Conservation (phyloP, 768 basidiomycete species). For the Leucocoprinus birnbaumii region DNA sequence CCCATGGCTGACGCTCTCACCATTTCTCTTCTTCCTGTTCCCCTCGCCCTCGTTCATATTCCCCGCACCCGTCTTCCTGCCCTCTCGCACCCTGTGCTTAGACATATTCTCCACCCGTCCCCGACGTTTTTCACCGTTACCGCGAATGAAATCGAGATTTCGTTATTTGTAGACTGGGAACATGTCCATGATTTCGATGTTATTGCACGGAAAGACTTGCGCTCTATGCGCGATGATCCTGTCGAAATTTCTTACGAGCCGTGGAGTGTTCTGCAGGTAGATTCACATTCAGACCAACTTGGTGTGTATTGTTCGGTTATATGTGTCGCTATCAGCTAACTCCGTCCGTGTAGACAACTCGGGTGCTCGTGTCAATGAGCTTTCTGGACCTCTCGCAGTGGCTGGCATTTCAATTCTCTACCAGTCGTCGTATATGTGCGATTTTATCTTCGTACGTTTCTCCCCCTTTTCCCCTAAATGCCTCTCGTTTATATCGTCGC, state of each 20-base stretch:
- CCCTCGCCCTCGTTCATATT: constrained; percentile 72
- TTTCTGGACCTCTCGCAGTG: constrained; percentile 73
- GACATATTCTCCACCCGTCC: constrained; percentile 64
- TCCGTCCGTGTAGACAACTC: constrained; percentile 47
- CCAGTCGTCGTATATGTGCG: constrained; percentile 80
- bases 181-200: constrained; percentile 57
- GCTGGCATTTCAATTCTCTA: constrained; percentile 82
- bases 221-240: constrained; percentile 43
- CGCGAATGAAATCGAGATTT: constrained; percentile 78
- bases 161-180: constrained; percentile 63
- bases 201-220: constrained; percentile 57
- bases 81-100: constrained; percentile 60
- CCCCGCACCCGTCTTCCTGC: constrained; percentile 64
- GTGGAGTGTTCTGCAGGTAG: constrained; percentile 81
- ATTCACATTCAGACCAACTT: constrained; percentile 70
- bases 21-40: constrained; percentile 68
- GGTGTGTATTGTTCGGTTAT: constrained; percentile 36
- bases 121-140: constrained; percentile 74
- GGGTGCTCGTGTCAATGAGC: constrained; percentile 69
- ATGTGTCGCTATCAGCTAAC: constrained; percentile 12
- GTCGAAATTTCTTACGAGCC: constrained; percentile 71
- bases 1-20: constrained; percentile 33
- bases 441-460: constrained; percentile 71
- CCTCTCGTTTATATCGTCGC: constrained; percentile 8
- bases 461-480: constrained; percentile 1